Base-by-base conservation (phyloP, 192 early-diverging fungal genomes). In the Podila clonocystis region DNA sequence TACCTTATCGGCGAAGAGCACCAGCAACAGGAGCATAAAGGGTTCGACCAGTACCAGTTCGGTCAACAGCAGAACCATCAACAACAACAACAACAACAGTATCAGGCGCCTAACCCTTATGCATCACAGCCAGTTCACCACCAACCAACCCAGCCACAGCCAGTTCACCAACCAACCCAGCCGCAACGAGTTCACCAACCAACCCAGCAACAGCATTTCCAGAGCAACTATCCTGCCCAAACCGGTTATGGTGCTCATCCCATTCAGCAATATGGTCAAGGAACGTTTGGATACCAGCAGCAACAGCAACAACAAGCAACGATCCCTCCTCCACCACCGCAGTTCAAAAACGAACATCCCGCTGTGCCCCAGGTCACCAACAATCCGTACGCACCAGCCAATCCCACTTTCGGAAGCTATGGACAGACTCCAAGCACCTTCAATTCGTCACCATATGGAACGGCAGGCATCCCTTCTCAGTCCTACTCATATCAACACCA, bases 1-100 rank as follows among this genome's bases (percentile, higher is more conserved):
- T 82, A 84, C 49, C 68, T 94, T 48, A 82, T 76, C 31, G 83
- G 85, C 9, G 87, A 89, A 60, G 80, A 83, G 20, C 63, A 65
- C 29, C 74, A 65, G 26, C 80, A 73, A 58, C 78, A 70, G 30
- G 72, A 63, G 64, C 68, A 82, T 33, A 50, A 75, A 55, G 34
- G 34, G 48, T 48, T 45, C 41, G 15, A 68, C 9, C 74, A 74
- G 52, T 61, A 78, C 20, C 69, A 72, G 29, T 82, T 82, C 62
- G 70, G 61, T 20, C 58, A 73, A 31, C 62, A 68, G 22, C 62
- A 63, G 20, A 59, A 55, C 24, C 68, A 67, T 52, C 82, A 50
- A 67, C 88, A 68, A 84, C 72, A 63, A 84, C 72, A 63, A 84
- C 86, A 66, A 80, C 60, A 28, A 24, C 52, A 31, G 29, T 74